phyloP scores from a whole-genome alignment of 305 asterid species.

The Solanum hybrid region DNA sequence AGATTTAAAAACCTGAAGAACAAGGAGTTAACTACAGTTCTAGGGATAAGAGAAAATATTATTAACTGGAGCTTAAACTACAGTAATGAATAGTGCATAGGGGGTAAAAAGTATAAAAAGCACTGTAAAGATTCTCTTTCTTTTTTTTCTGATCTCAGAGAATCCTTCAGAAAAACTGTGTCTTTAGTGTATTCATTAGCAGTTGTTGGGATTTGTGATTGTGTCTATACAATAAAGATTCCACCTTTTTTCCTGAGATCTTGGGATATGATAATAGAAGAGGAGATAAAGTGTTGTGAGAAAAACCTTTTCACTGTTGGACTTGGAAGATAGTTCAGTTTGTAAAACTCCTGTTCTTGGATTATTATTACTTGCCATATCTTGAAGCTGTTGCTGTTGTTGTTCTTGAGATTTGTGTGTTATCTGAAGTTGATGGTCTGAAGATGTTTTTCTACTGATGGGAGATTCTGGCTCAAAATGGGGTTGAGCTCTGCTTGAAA shows the following conservation, averaged over 20 bases:
- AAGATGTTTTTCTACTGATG: conserved; percentile 26
- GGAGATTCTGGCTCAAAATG: conserved; percentile 53
- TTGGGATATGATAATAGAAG: conserved; percentile 19
- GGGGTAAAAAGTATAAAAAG: conserved; percentile 10
- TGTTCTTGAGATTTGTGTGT: conserved; percentile 8
- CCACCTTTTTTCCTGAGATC: conserved; percentile 21
- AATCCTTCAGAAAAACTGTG: conserved; percentile 27
- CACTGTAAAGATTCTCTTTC: conserved; percentile 42
- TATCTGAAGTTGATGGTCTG: conserved; percentile 28
- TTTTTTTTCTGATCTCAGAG: conserved; percentile 24
- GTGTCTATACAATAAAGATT: conserved; percentile 7
- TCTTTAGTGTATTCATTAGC: conserved; percentile 19
- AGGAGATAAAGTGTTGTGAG: not conserved
- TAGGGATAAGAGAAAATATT: conserved; percentile 45
- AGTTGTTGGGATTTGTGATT: conserved; percentile 31
- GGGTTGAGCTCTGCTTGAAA: conserved; percentile 28
- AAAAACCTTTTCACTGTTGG: conserved; percentile 56
- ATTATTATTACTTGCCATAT: conserved; percentile 28
- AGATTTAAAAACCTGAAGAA: conserved; percentile 30
- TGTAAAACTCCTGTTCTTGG: conserved; percentile 25
- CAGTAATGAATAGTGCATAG: conserved; percentile 16
- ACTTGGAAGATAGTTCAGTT: conserved; percentile 29
- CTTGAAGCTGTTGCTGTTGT: conserved; percentile 20
- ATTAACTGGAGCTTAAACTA: conserved; percentile 29
- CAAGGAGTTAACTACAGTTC: conserved; percentile 38